These are phyloP conservation scores for Tulasnella sp. DNA, from an alignment of 768 basidiomycete genomes.

Conservation along the genomic window DNA sequence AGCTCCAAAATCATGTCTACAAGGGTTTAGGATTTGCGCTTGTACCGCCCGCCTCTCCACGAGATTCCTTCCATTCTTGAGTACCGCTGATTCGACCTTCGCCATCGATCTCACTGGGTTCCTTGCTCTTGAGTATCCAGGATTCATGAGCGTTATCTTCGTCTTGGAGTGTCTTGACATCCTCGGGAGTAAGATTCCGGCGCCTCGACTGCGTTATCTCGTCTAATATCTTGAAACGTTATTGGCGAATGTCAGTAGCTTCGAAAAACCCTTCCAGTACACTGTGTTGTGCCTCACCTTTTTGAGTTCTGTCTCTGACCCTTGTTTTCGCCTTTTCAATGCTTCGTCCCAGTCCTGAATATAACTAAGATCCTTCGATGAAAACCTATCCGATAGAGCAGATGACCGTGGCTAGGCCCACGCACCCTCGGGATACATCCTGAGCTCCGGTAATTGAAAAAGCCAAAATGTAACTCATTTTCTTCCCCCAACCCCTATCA, in stretches of 20 bases:
- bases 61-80: slow-evolving; percentile 26
- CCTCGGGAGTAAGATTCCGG: slow-evolving; percentile 10
- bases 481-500: slow-evolving; percentile 31
- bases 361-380: slow-evolving; percentile 8
- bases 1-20: background rate
- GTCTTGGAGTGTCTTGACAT: slow-evolving; percentile 16
- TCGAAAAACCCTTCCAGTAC: no score
- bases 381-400: slow-evolving; percentile 13
- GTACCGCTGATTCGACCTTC: slow-evolving; percentile 24
- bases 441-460: slow-evolving; percentile 20
- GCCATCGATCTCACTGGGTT: slow-evolving; percentile 20
- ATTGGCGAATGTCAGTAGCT: background rate
- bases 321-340: slow-evolving; percentile 11
- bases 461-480: slow-evolving; percentile 27
- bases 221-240: slow-evolving; percentile 20
- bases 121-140: slow-evolving; percentile 16
- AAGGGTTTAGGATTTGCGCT: background rate
- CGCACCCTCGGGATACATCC: slow-evolving; percentile 21
- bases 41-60: slow-evolving; percentile 22
- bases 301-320: slow-evolving; percentile 20
- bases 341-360: slow-evolving; percentile 16
- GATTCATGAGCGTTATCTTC: slow-evolving; percentile 23
- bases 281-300: slow-evolving; percentile 18
- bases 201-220: slow-evolving; percentile 22
- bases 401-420: background rate